A percentile compares a stretch with the other conserved stretches of the same genome.
Evolutionary conservation across 257 asterid species (phyloP).

Genomic region (Asclepias syriaca): DNA sequence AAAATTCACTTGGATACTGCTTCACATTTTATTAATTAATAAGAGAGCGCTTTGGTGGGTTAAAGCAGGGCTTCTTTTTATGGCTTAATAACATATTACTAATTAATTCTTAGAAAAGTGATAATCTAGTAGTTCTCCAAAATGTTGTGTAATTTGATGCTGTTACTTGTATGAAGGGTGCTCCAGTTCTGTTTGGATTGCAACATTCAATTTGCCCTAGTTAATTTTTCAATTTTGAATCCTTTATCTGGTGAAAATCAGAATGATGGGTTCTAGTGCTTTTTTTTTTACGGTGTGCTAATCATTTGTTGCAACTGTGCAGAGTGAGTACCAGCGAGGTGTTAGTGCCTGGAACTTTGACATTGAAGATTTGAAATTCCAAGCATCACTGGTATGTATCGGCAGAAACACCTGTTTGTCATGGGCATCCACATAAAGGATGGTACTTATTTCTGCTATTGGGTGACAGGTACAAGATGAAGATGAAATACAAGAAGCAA

Average conservation of each 20-base stretch:
- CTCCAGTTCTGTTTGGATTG: background rate
- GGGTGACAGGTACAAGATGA: slow-evolving; percentile 76
- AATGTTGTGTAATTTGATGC: background rate
- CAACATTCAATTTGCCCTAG: background rate
- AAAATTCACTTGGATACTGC: background rate
- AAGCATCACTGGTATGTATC: slow-evolving; percentile 80
- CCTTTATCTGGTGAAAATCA: slow-evolving; percentile 5
- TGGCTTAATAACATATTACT: background rate
- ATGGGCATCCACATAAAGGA: background rate
- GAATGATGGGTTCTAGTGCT: background rate
- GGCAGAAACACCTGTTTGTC: slow-evolving; percentile 3
- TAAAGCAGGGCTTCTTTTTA: background rate
- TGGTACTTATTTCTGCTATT: slow-evolving; percentile 19
- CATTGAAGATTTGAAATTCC: slow-evolving; percentile 86
- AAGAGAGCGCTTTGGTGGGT: background rate
- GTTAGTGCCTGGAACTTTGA: slow-evolving; percentile 99
- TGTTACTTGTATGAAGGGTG: background rate
- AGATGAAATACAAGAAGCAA: slow-evolving; percentile 66
- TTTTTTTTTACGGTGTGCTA: background rate
- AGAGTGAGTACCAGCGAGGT: slow-evolving; percentile 99
- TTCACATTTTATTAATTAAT: background rate
- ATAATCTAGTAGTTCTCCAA: background rate
- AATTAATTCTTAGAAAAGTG: background rate
- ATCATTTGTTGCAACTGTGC: slow-evolving; percentile 22
- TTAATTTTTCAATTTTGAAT: background rate